Conservation (phyloP, 768 basidiomycete species). For the Pilatotrama ljubarskyi region DNA sequence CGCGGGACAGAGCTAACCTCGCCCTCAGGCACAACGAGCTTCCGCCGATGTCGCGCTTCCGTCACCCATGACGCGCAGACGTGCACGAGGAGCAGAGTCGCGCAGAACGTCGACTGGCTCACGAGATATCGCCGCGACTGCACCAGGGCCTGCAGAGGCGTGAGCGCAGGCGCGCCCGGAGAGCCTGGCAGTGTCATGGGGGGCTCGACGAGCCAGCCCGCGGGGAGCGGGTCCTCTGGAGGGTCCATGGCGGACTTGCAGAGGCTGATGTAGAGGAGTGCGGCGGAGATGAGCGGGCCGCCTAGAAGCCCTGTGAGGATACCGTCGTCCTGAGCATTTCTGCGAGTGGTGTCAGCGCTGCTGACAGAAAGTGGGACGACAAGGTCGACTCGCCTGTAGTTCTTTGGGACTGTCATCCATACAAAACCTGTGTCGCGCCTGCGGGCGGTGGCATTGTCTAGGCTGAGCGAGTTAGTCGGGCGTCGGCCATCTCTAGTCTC, state of each 20-base stretch:
- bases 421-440: constrained; percentile 67
- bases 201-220: constrained; percentile 76
- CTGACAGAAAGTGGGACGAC: not conserved
- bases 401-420: constrained; percentile 91
- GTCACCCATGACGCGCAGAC: constrained; percentile 76
- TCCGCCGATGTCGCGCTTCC: constrained; percentile 52
- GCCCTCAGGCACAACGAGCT: constrained; percentile 52
- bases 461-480: constrained; percentile 20
- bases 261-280: constrained; percentile 57
- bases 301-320: constrained; percentile 81
- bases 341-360: constrained; percentile 31
- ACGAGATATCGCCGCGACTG: constrained; percentile 75
- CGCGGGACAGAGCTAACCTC: constrained; percentile 78
- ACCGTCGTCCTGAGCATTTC: constrained; percentile 84
- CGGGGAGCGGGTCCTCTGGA: constrained; percentile 43
- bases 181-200: constrained; percentile 56
- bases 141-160: constrained; percentile 55
- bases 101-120: constrained; percentile 78
- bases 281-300: constrained; percentile 76
- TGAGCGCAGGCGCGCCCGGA: constrained; percentile 35
- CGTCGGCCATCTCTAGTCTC: constrained; percentile 53
- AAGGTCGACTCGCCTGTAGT: constrained; percentile 66
- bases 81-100: constrained; percentile 77
- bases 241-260: constrained; percentile 28
- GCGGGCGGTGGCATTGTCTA: constrained; percentile 29